Conservation (phyloP, 2,329 filamentous ascomycete species). For the Aotearoamyces nothofagi region DNA sequence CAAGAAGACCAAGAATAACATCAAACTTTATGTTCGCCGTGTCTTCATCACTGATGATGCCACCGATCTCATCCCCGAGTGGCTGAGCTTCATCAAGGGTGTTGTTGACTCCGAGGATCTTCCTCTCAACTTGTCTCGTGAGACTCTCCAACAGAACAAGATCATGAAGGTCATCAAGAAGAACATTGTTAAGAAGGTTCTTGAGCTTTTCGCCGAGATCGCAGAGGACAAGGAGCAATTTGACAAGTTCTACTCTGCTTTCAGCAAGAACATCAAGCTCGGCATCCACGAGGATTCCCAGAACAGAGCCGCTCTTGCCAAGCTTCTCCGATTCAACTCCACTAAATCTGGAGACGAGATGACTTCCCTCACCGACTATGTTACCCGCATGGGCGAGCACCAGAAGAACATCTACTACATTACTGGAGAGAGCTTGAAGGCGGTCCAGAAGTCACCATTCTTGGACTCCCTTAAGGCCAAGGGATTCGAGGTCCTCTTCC, state of each 20-base stretch:
- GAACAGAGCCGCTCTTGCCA: conserved; percentile 85
- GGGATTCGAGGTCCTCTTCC: conserved; percentile 98
- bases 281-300: conserved; percentile 99
- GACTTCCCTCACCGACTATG: conserved; percentile 92
- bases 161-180: conserved; percentile 99
- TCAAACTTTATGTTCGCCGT: conserved; percentile 99
- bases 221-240: conserved; percentile 99
- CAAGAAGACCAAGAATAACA: conserved; percentile 99
- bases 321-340: conserved; percentile 97
- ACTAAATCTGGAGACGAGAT: conserved; percentile 96
- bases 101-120: conserved; percentile 99
- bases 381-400: conserved; percentile 98
- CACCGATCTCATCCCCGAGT: conserved; percentile 97
- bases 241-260: conserved; percentile 99
- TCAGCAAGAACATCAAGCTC: conserved; percentile 99
- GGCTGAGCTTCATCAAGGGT: conserved; percentile 99
- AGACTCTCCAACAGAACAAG: conserved; percentile 99
- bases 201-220: conserved; percentile 98
- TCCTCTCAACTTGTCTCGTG: conserved; percentile 97
- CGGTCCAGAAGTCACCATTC: conserved; percentile 96
- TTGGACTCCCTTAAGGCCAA: conserved; percentile 96
- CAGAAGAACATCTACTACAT: conserved; percentile 99
- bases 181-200: conserved; percentile 99
- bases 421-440: conserved; percentile 98
- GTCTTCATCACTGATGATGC: conserved; percentile 99